A percentile compares a stretch with the other conserved stretches of the same genome.
Conservation (phyloP, 768 basidiomycete species). For the Tricholoma terreum region DNA sequence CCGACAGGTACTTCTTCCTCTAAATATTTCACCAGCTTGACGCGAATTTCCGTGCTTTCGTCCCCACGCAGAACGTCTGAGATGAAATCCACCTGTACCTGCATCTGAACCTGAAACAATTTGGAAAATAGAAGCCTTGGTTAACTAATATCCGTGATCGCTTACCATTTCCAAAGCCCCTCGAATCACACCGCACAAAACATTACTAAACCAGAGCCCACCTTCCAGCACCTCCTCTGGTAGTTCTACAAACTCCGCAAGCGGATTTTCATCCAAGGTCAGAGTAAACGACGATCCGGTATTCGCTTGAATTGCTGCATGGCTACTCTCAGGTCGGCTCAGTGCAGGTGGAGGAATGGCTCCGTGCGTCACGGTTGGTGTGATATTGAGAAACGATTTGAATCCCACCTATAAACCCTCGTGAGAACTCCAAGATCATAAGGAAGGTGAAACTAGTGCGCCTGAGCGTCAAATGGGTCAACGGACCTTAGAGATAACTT, state of each 20-base stretch:
- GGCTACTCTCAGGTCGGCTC: slow-evolving; percentile 40
- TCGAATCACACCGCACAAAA: slow-evolving; percentile 89
- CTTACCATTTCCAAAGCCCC: slow-evolving; percentile 96
- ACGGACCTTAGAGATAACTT: slow-evolving; percentile 89
- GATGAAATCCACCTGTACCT: slow-evolving; percentile 85
- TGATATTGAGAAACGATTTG: slow-evolving; percentile 94
- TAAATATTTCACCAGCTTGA: slow-evolving; percentile 84
- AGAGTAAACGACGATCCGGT: slow-evolving; percentile 71
- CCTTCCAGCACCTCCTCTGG: slow-evolving; percentile 92
- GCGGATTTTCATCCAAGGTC: slow-evolving; percentile 91
- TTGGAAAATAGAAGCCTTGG: background rate
- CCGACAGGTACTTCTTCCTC: slow-evolving; percentile 96
- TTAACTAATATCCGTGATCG: slow-evolving; percentile 3
- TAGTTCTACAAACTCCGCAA: slow-evolving; percentile 95
- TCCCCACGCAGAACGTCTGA: slow-evolving; percentile 92
- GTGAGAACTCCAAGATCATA: background rate
- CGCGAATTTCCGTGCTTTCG: slow-evolving; percentile 90
- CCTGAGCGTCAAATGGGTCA: background rate
- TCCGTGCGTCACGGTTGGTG: slow-evolving; percentile 75
- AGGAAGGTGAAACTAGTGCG: background rate
- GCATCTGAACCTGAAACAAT: slow-evolving; percentile 83
- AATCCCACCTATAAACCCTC: slow-evolving; percentile 76
- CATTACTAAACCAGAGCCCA: slow-evolving; percentile 95
- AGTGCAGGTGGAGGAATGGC: slow-evolving; percentile 49
- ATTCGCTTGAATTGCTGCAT: slow-evolving; percentile 36